These are phyloP conservation scores for Monoraphidium neglectum DNA, from an alignment of 139 green algal species.

Conservation along the genomic window DNA sequence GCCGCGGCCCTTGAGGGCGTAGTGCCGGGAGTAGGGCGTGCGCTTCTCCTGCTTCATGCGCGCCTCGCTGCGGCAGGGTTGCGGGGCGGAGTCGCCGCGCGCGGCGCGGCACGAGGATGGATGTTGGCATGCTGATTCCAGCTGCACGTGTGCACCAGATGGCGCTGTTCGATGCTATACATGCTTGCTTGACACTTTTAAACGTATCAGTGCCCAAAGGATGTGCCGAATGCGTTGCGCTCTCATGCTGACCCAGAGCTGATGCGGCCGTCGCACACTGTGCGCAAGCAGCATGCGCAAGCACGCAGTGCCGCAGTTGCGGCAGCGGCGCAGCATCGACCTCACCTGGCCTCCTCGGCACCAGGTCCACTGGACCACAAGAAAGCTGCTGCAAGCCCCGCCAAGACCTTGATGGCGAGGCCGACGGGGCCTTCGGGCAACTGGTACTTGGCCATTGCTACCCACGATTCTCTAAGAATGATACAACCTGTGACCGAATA, in stretches of 20 bases:
- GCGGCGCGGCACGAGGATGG: background rate
- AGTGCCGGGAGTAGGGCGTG: constrained; percentile 59
- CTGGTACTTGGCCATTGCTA: background rate
- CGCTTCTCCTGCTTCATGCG: constrained; percentile 47
- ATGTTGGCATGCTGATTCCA: no score
- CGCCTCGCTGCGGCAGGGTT: constrained; percentile 40
- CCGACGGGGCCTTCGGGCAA: constrained; percentile 14
- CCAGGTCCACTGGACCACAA: constrained; percentile 57
- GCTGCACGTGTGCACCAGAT: background rate
- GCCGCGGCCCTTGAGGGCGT: constrained; percentile 58
- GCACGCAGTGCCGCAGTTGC: no score
- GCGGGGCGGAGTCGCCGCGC: background rate
- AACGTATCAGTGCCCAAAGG: no score
- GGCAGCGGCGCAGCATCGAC: background rate
- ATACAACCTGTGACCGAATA: no score
- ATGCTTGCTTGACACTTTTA: no score
- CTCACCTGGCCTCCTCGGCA: constrained; percentile 52
- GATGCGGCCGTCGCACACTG: no score
- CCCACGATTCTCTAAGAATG: background rate
- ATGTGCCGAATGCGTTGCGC: no score
- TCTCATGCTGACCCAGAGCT: no score
- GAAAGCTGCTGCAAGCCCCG: constrained; percentile 23
- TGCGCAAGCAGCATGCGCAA: no score
- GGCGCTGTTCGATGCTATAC: background rate
- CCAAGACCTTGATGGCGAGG: constrained; percentile 40